Evolutionary conservation across 345 rosid species (phyloP).

Genomic region (Anacardium occidentale): DNA sequence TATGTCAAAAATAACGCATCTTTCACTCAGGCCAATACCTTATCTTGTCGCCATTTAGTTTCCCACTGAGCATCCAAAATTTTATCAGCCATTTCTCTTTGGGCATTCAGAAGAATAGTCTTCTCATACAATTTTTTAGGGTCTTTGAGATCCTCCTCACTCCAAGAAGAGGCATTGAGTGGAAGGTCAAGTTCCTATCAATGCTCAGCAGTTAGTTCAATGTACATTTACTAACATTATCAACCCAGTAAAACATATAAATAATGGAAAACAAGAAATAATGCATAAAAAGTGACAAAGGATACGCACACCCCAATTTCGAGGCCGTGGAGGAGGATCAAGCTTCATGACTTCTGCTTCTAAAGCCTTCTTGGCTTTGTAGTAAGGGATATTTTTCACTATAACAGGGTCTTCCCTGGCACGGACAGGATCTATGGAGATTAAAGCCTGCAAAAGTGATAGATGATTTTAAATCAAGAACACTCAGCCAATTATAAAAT

Average conservation of each 20-base stretch:
- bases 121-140: conserved; percentile 80
- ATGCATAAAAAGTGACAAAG: not conserved
- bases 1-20: not conserved
- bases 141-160: conserved; percentile 80
- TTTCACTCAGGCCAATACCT: conserved; percentile 40
- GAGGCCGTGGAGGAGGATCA: conserved; percentile 79
- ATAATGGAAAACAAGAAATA: not conserved
- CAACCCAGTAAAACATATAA: conserved; percentile 2
- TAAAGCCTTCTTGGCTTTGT: conserved; percentile 80
- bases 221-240: not conserved
- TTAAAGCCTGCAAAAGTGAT: conserved; percentile 55
- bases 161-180: conserved; percentile 76
- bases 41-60: conserved; percentile 86
- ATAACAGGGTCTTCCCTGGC: conserved; percentile 78
- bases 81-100: conserved; percentile 81
- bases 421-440: conserved; percentile 79
- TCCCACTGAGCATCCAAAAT: conserved; percentile 90
- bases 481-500: not conserved
- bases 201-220: conserved; percentile 21
- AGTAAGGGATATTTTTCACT: conserved; percentile 77
- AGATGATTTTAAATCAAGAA: not conserved
- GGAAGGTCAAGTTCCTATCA: conserved; percentile 84
- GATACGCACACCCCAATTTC: conserved; percentile 85
- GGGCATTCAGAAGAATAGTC: conserved; percentile 92
- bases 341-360: conserved; percentile 77